Evolutionary conservation across 352 stramenopile species (phyloP).

Genomic region (Elongisporangium anandrum): DNA sequence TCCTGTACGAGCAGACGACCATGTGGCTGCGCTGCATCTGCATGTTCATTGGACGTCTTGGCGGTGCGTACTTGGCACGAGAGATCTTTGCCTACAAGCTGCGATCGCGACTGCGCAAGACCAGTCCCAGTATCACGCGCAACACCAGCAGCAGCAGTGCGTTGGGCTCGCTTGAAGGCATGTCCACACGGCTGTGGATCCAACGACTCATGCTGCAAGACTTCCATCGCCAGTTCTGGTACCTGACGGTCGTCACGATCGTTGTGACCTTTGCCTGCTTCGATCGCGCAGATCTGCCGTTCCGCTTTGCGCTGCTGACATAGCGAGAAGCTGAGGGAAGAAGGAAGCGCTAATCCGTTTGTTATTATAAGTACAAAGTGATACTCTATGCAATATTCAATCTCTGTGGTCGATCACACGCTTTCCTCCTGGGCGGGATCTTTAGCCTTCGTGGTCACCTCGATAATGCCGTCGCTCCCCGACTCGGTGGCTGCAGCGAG

Average conservation of each 20-base stretch:
- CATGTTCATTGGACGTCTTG: slow-evolving; percentile 78
- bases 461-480: no score
- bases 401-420: no score
- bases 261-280: slow-evolving; percentile 86
- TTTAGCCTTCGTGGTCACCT: no score
- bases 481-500: no score
- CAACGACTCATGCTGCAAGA: slow-evolving; percentile 84
- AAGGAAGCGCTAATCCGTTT: no score
- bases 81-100: slow-evolving; percentile 88
- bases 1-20: slow-evolving; percentile 68
- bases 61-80: slow-evolving; percentile 65
- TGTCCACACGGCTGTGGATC: slow-evolving; percentile 74
- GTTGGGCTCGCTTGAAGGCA: slow-evolving; percentile 44
- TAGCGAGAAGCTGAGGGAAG: no score
- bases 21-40: slow-evolving; percentile 82
- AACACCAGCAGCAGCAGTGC: slow-evolving; percentile 7
- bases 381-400: no score
- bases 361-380: no score
- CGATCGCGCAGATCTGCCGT: slow-evolving; percentile 58
- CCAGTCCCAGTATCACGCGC: slow-evolving; percentile 15
- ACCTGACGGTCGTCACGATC: slow-evolving; percentile 77
- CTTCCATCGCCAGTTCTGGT: slow-evolving; percentile 85
- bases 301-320: slow-evolving; percentile 70
- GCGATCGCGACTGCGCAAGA: slow-evolving; percentile 39
- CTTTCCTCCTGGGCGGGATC: no score